phyloP scores from a whole-genome alignment of 495 filamentous ascomycete species.

The Rhypophila decipiens region DNA sequence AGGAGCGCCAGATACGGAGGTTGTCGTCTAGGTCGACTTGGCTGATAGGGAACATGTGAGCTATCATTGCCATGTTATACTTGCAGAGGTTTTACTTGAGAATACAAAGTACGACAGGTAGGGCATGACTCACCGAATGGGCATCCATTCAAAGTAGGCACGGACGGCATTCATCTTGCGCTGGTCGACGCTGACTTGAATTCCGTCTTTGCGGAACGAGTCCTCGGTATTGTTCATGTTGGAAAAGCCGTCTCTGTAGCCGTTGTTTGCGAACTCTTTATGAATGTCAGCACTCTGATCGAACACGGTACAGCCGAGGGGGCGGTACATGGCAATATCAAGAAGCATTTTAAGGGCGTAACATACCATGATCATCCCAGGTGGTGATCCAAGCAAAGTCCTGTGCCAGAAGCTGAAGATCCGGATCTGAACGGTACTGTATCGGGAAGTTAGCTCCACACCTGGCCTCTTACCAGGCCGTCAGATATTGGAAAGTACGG shows the following conservation, averaged over 20 bases:
- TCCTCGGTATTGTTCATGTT: slow-evolving; percentile 59
- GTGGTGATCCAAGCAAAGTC: slow-evolving; percentile 58
- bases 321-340: background rate
- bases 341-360: background rate
- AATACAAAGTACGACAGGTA: no score
- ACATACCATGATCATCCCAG: slow-evolving; percentile 58
- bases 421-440: slow-evolving; percentile 29
- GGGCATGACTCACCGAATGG: slow-evolving; percentile 28
- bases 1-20: slow-evolving; percentile 61
- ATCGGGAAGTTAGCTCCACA: background rate
- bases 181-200: slow-evolving; percentile 54
- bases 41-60: slow-evolving; percentile 8
- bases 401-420: slow-evolving; percentile 49
- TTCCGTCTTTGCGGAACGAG: slow-evolving; percentile 51
- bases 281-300: background rate
- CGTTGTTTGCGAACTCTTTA: slow-evolving; percentile 57
- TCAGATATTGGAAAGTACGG: slow-evolving; percentile 8
- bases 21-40: slow-evolving; percentile 66
- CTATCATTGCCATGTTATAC: no score
- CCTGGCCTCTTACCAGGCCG: background rate
- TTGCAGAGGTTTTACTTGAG: no score
- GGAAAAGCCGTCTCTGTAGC: slow-evolving; percentile 48
- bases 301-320: background rate
- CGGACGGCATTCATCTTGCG: slow-evolving; percentile 62
- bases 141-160: slow-evolving; percentile 69